A percentile compares a stretch with the other conserved stretches of the same genome.
Evolutionary conservation across 2,329 filamentous ascomycete species (phyloP).

Genomic region (Ophiosphaerella narmari): DNA sequence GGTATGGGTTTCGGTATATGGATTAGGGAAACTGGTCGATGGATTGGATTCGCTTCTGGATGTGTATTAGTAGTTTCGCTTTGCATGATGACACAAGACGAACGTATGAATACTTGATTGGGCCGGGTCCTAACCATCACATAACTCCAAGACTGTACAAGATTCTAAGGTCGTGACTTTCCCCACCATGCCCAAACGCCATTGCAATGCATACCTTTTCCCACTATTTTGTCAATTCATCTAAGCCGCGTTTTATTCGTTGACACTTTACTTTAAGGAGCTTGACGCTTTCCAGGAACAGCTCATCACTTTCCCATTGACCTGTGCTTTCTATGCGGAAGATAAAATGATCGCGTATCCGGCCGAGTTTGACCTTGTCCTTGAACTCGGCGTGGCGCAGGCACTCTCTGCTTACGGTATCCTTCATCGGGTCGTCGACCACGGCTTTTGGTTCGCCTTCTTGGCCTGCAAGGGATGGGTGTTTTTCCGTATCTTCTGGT

Average conservation of each 20-base stretch:
- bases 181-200: constrained; percentile 17
- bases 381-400: constrained; percentile 91
- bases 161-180: too few species aligned
- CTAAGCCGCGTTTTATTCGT: constrained; percentile 71
- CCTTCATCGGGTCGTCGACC: constrained; percentile 84
- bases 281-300: constrained; percentile 89
- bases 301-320: constrained; percentile 89
- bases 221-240: constrained; percentile 44
- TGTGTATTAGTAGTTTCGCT: too few species aligned
- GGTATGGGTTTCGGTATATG: not conserved
- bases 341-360: constrained; percentile 94
- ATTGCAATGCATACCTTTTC: constrained; percentile 23
- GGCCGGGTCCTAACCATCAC: too few species aligned
- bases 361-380: constrained; percentile 90
- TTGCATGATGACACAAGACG: not conserved
- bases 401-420: constrained; percentile 93
- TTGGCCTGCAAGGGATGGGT: constrained; percentile 71
- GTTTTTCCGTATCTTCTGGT: constrained; percentile 63
- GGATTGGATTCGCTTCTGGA: too few species aligned
- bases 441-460: constrained; percentile 86
- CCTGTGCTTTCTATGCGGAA: constrained; percentile 94
- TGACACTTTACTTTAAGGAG: constrained; percentile 84
- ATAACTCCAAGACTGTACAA: too few species aligned
- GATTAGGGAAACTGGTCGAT: not conserved
- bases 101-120: not conserved